Evolutionary conservation across 176 grass and related monocot genomes (phyloP).

Genomic region (Poa pratensis): DNA sequence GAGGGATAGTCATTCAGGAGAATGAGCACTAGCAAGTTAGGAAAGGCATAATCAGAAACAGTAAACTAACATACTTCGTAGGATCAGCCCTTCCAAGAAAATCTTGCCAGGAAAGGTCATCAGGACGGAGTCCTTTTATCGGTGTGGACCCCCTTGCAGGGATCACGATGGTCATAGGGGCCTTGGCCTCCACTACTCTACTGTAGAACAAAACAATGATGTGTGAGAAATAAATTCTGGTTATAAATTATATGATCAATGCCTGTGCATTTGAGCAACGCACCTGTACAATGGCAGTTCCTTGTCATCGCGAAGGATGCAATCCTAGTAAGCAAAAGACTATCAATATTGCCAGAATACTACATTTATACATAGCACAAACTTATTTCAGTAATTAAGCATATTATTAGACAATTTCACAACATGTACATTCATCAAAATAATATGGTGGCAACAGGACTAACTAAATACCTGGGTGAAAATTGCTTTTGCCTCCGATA

Average conservation of each 20-base stretch:
- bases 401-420: conserved; percentile 8
- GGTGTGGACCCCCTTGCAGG: conserved; percentile 62
- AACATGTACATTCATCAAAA: conserved; percentile 11
- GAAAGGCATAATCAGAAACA: conserved; percentile 39
- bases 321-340: conserved; percentile 70
- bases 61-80: conserved; percentile 57
- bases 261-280: conserved; percentile 20
- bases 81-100: conserved; percentile 71
- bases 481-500: conserved; percentile 93
- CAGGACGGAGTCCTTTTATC: conserved; percentile 61
- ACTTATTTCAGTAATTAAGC: conserved; percentile 24
- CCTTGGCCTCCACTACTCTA: conserved; percentile 85
- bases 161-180: conserved; percentile 77
- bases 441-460: conserved; percentile 4
- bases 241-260: neutral
- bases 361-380: conserved; percentile 19
- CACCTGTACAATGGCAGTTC: conserved; percentile 91
- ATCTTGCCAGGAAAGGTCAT: conserved; percentile 86
- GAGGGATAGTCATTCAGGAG: neutral
- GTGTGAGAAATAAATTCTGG: conserved; percentile 46
- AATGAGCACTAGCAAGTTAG: neutral
- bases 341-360: conserved; percentile 12
- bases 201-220: conserved; percentile 56
- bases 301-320: conserved; percentile 86
- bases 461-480: conserved; percentile 80